These are phyloP conservation scores for Arthrocladium fulminans DNA, from an alignment of 2,329 filamentous ascomycete genomes.

Conservation along the genomic window DNA sequence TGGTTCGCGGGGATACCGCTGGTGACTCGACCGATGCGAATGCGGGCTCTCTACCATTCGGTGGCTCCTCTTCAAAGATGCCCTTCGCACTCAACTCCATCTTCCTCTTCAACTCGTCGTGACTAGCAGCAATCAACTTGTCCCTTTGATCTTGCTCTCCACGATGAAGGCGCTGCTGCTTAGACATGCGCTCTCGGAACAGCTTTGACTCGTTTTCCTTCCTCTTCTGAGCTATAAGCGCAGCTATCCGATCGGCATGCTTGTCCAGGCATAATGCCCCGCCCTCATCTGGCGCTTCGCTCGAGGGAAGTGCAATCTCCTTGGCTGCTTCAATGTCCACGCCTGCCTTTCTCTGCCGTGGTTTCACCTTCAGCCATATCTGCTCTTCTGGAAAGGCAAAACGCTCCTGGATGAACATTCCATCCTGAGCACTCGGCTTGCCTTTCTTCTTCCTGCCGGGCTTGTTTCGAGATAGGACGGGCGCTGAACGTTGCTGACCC, in stretches of 20 bases:
- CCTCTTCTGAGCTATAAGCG: slow-evolving; percentile 9
- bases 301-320: background rate
- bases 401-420: background rate
- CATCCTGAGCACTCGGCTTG: background rate
- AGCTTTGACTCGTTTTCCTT: slow-evolving; percentile 5
- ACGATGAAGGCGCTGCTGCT: slow-evolving; percentile 6
- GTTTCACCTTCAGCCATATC: slow-evolving; percentile 5
- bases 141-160: slow-evolving; percentile 1
- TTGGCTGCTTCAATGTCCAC: background rate
- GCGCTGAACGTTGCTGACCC: background rate
- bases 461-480: background rate
- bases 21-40: background rate
- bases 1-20: background rate
- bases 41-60: slow-evolving; percentile 2
- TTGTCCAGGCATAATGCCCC: slow-evolving; percentile 6
- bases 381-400: slow-evolving; percentile 6
- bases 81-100: slow-evolving; percentile 10
- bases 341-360: slow-evolving; percentile 2
- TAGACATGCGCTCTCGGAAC: slow-evolving; percentile 5
- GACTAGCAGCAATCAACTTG: slow-evolving; percentile 5
- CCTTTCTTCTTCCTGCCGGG: background rate
- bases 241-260: slow-evolving; percentile 9
- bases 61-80: slow-evolving; percentile 6
- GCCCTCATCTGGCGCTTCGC: background rate
- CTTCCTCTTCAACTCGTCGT: slow-evolving; percentile 8